Conservation (phyloP, 768 basidiomycete species). For the Trametes maxima region DNA sequence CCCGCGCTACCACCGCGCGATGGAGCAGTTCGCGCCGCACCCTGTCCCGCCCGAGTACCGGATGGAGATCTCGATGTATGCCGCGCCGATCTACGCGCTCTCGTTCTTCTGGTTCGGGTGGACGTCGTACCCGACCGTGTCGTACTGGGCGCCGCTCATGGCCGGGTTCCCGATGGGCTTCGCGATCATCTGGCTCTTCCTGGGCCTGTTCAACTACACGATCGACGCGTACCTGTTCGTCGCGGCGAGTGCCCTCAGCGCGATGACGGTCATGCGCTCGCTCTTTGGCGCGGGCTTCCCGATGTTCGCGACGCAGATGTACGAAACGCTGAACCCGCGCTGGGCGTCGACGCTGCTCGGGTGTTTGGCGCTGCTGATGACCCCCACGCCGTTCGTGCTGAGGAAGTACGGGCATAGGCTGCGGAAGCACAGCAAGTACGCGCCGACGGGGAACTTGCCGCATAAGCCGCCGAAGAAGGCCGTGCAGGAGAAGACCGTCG, state of each 20-base stretch:
- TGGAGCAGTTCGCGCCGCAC: conserved; percentile 47
- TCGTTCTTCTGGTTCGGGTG: conserved; percentile 77
- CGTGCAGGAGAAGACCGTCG: background rate
- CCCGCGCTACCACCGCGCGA: conserved; percentile 51
- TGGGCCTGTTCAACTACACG: conserved; percentile 63
- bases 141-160: conserved; percentile 56
- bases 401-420: conserved; percentile 29
- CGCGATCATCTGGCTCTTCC: conserved; percentile 57
- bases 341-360: conserved; percentile 67
- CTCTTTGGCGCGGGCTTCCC: conserved; percentile 36
- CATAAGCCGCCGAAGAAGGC: conserved; percentile 6
- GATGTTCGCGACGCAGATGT: conserved; percentile 48
- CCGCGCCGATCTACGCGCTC: conserved; percentile 51
- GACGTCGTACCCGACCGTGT: conserved; percentile 58
- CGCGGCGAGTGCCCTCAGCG: conserved; percentile 62
- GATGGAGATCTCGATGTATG: conserved; percentile 52
- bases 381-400: conserved; percentile 43
- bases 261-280: conserved; percentile 53
- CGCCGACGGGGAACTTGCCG: conserved; percentile 24
- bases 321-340: conserved; percentile 47
- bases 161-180: conserved; percentile 54
- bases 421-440: conserved; percentile 30
- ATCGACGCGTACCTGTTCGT: conserved; percentile 63
- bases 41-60: conserved; percentile 68
- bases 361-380: conserved; percentile 53